Evolutionary conservation across 1,139 yeast genomes (phyloP).

Genomic region (Lodderomyces beijingensis): DNA sequence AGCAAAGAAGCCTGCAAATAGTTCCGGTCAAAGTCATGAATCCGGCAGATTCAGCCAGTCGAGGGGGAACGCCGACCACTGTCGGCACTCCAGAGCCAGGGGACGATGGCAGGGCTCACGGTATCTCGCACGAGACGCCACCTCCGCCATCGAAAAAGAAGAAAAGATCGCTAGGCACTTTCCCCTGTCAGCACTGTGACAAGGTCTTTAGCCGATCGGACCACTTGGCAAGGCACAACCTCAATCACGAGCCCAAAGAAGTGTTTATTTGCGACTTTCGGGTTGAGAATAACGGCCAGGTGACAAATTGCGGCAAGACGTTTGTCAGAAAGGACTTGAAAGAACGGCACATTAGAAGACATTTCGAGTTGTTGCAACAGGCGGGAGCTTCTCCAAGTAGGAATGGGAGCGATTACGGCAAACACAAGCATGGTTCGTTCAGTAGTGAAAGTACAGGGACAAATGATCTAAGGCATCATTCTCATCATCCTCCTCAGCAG

Average conservation of each 20-base stretch:
- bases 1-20: too few species aligned
- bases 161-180: constrained; percentile 16
- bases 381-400: background rate
- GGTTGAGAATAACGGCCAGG: constrained; percentile 22
- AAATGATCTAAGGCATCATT: too few species aligned
- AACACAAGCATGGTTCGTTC: background rate
- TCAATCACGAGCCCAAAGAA: constrained; percentile 36
- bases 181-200: constrained; percentile 27
- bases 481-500: too few species aligned
- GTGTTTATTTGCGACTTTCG: constrained; percentile 29
- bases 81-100: too few species aligned
- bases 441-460: background rate
- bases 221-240: constrained; percentile 39
- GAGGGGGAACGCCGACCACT: too few species aligned
- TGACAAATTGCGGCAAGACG: constrained; percentile 31
- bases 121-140: background rate
- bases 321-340: constrained; percentile 38
- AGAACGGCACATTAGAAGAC: constrained; percentile 37
- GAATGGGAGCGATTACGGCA: background rate
- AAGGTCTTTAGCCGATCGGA: constrained; percentile 42
- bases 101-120: too few species aligned
- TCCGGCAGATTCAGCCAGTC: too few species aligned
- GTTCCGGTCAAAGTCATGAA: too few species aligned
- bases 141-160: constrained; percentile 10
- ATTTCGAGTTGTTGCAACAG: constrained; percentile 15